phyloP scores from a whole-genome alignment of 2,329 filamentous ascomycete species.

The Paecilomyces variotii region DNA sequence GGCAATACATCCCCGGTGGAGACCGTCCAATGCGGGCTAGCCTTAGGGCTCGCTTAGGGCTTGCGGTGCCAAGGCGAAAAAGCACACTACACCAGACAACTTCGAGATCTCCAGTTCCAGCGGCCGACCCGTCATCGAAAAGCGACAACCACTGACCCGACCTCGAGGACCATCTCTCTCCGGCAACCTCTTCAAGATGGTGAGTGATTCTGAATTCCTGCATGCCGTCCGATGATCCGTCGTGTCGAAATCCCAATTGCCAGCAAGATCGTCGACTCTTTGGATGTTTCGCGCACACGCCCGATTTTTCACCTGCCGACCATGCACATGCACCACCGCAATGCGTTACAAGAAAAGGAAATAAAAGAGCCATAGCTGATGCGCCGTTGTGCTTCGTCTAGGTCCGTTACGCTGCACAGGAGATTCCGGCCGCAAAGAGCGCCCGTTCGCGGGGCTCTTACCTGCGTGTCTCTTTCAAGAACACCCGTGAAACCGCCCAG shows the following conservation, averaged over 20 bases:
- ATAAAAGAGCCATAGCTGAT: not conserved
- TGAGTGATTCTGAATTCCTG: conserved; percentile 24
- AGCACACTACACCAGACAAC: conserved; percentile 27
- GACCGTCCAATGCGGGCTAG: conserved; percentile 19
- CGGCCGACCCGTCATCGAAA: conserved; percentile 22
- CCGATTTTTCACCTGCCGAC: not conserved
- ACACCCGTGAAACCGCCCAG: conserved; percentile 99
- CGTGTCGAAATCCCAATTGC: not conserved
- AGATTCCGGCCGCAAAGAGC: conserved; percentile 83
- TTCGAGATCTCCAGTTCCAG: conserved; percentile 22
- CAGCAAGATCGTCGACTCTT: not conserved
- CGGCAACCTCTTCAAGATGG: conserved; percentile 41
- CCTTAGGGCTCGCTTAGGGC: conserved; percentile 37
- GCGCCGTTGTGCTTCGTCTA: conserved; percentile 31
- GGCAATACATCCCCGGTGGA: not conserved
- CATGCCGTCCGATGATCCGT: not conserved
- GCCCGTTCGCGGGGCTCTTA: conserved; percentile 97
- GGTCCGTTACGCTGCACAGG: conserved; percentile 94
- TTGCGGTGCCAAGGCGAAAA: conserved; percentile 32
- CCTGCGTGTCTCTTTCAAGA: conserved; percentile 99
- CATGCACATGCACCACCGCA: not conserved
- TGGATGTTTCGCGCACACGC: not conserved
- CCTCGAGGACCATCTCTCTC: conserved; percentile 35
- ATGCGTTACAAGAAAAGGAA: not conserved
- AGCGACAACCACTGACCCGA: conserved; percentile 32